A percentile compares a stretch with the other conserved stretches of the same genome.
Conservation (phyloP, 2,329 filamentous ascomycete genomes). For the Aspergillus luchuensis region DNA sequence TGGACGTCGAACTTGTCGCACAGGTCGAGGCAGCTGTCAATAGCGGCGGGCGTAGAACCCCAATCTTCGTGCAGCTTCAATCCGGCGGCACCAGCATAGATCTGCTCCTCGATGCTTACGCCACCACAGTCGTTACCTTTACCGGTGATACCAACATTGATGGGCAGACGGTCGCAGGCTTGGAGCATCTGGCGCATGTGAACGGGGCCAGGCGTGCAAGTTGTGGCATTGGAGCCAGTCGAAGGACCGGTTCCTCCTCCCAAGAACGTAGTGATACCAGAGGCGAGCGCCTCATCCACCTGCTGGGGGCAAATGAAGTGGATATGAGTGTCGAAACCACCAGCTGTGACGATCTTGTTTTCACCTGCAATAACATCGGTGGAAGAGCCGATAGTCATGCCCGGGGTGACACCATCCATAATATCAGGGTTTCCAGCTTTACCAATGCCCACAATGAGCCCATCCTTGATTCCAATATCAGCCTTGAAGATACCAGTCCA, state of each 20-base stretch:
- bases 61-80: constrained; percentile 96
- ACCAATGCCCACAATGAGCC: constrained; percentile 82
- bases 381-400: constrained; percentile 80
- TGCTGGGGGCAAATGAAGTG: constrained; percentile 97
- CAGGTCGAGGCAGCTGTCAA: constrained; percentile 80
- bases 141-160: constrained; percentile 88
- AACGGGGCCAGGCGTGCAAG: constrained; percentile 82
- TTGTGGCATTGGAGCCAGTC: constrained; percentile 87
- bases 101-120: constrained; percentile 73
- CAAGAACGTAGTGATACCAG: constrained; percentile 86
- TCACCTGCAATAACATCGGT: constrained; percentile 93
- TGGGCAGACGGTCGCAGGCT: constrained; percentile 74
- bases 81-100: constrained; percentile 80
- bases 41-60: constrained; percentile 87
- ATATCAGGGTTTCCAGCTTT: constrained; percentile 97
- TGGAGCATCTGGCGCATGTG: constrained; percentile 90
- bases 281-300: constrained; percentile 76
- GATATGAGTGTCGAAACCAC: constrained; percentile 86
- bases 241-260: constrained; percentile 92
- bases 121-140: constrained; percentile 86
- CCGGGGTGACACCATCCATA: constrained; percentile 80
- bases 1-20: constrained; percentile 93
- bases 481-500: constrained; percentile 94
- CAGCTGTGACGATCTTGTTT: constrained; percentile 85
- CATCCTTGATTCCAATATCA: constrained; percentile 89